These are phyloP conservation scores for Panaeolus cyanescens DNA, from an alignment of 768 basidiomycete genomes.

Conservation along the genomic window DNA sequence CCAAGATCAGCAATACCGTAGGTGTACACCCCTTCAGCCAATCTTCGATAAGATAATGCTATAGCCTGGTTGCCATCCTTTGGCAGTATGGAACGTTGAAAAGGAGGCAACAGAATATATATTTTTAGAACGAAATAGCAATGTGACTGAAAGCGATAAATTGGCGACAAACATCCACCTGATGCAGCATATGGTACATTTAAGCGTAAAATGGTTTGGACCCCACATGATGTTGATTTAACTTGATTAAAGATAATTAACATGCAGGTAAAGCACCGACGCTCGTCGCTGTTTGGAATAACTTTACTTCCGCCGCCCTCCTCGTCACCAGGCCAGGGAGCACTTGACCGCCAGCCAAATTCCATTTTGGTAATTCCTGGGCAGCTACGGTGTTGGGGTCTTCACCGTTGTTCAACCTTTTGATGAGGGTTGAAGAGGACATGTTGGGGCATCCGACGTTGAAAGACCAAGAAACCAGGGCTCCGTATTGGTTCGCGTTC, in stretches of 20 bases:
- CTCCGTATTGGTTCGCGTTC: slow-evolving; percentile 36
- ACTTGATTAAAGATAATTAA: neutral
- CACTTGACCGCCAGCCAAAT: slow-evolving; percentile 26
- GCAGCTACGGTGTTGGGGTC: slow-evolving; percentile 32
- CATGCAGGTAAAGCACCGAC: slow-evolving; percentile 24
- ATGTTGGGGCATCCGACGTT: slow-evolving; percentile 30
- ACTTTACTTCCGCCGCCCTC: slow-evolving; percentile 27
- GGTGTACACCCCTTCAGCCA: too few species aligned
- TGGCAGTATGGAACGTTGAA: too few species aligned
- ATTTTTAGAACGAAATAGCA: too few species aligned
- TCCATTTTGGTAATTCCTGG: slow-evolving; percentile 33
- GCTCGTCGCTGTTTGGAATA: slow-evolving; percentile 31
- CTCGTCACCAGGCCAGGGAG: slow-evolving; percentile 27
- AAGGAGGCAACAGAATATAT: too few species aligned
- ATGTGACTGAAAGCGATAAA: too few species aligned
- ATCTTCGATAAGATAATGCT: too few species aligned
- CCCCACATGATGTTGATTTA: too few species aligned
- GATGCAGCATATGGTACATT: too few species aligned
- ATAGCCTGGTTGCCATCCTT: too few species aligned
- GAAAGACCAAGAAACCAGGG: slow-evolving; percentile 31
- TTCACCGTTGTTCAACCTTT: slow-evolving; percentile 29
- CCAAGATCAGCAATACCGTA: too few species aligned
- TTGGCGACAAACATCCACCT: too few species aligned
- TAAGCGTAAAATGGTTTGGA: too few species aligned
- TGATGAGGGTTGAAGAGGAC: slow-evolving; percentile 26